These are phyloP conservation scores for Pseudogymnoascus sp. DNA, from an alignment of 2,329 filamentous ascomycete species.

Conservation along the genomic window DNA sequence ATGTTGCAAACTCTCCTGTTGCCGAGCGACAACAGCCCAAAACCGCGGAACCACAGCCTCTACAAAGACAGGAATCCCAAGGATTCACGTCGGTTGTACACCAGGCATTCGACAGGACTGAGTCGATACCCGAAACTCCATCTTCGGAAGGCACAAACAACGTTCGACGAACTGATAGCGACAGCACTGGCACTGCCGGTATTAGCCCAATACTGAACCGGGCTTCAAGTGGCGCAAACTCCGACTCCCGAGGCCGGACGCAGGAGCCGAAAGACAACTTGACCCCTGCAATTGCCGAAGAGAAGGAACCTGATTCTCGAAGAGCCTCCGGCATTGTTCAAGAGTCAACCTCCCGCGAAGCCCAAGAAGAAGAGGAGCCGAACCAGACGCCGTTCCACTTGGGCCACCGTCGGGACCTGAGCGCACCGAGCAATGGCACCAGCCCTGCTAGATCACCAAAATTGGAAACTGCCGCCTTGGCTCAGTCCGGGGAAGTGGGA, in stretches of 20 bases:
- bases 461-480: slow-evolving; percentile 35
- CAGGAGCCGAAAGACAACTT: slow-evolving; percentile 27
- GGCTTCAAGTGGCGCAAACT: slow-evolving; percentile 36
- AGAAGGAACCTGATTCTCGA: slow-evolving; percentile 31
- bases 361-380: neutral
- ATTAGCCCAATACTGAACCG: slow-evolving; percentile 58
- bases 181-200: slow-evolving; percentile 40
- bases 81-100: slow-evolving; percentile 54
- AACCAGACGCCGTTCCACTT: slow-evolving; percentile 33
- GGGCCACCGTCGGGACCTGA: slow-evolving; percentile 49
- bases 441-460: slow-evolving; percentile 53
- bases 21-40: neutral
- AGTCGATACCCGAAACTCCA: slow-evolving; percentile 41
- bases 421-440: slow-evolving; percentile 49
- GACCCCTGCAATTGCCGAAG: slow-evolving; percentile 49
- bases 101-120: slow-evolving; percentile 53
- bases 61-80: slow-evolving; percentile 45
- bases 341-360: slow-evolving; percentile 25
- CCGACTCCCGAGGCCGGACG: slow-evolving; percentile 28
- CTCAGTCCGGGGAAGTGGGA: slow-evolving; percentile 36
- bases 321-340: slow-evolving; percentile 13
- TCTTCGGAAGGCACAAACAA: slow-evolving; percentile 39
- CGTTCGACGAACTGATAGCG: slow-evolving; percentile 52
- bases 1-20: slow-evolving; percentile 11
- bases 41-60: slow-evolving; percentile 14